A percentile compares a stretch with the other conserved stretches of the same genome.
Conservation (phyloP, 129 eudicot species). For the Flaveria trinervia region DNA sequence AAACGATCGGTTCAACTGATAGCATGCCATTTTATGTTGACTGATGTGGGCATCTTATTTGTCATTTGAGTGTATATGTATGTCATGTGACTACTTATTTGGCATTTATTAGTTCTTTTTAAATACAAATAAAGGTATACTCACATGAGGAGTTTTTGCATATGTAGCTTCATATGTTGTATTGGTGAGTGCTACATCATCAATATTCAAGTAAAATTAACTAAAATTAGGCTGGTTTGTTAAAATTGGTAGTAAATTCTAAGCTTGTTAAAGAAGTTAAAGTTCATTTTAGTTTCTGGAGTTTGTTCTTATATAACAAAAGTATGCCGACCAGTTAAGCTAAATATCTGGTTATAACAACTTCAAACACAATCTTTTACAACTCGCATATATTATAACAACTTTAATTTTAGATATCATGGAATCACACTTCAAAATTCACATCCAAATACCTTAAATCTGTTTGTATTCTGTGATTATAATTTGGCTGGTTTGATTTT, state of each 20-base stretch:
- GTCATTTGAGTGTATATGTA: too few relatives aligned
- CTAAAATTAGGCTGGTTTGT: background rate
- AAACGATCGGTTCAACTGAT: too few relatives aligned
- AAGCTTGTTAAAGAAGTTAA: too few relatives aligned
- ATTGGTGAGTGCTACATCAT: too few relatives aligned
- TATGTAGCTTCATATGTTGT: too few relatives aligned
- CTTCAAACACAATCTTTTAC: background rate
- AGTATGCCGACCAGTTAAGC: background rate
- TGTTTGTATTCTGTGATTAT: background rate
- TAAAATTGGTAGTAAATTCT: background rate
- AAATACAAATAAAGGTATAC: too few relatives aligned
- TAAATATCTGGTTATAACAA: background rate
- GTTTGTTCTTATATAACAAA: background rate
- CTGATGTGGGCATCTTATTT: too few relatives aligned
- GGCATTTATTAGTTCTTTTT: too few relatives aligned
- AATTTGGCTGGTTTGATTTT: slow-evolving; percentile 1
- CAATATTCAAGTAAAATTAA: background rate
- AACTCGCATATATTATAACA: background rate
- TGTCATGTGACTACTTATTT: too few relatives aligned
- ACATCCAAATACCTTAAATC: background rate
- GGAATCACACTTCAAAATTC: background rate
- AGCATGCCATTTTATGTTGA: too few relatives aligned
- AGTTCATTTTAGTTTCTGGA: too few relatives aligned
- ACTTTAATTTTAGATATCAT: background rate
- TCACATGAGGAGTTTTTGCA: too few relatives aligned